Conservation (phyloP, 1,139 yeast species). For the Candida albicans region DNA sequence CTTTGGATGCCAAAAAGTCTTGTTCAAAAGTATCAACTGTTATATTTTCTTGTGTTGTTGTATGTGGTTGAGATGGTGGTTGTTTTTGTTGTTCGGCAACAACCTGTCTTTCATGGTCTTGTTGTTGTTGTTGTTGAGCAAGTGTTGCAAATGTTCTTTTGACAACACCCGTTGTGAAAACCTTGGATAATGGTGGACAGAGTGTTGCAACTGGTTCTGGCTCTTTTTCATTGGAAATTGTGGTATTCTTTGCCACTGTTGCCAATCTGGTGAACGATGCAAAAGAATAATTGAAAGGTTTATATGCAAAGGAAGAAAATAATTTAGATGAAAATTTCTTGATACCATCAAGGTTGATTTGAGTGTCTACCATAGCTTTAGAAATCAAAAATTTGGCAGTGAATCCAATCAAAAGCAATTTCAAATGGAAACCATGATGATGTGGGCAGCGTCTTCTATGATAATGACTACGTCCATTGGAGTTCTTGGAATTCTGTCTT, state of each 20-base stretch:
- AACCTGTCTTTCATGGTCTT: background rate
- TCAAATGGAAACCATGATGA: constrained; percentile 7
- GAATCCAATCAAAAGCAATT: constrained; percentile 12
- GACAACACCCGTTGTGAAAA: constrained; percentile 8
- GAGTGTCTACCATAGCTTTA: constrained; percentile 12
- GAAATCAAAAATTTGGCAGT: constrained; percentile 15
- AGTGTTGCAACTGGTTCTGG: background rate
- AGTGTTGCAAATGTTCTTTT: constrained; percentile 9
- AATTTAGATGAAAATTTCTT: constrained; percentile 10
- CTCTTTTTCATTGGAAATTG: background rate
- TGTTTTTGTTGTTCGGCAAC: background rate
- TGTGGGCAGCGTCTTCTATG: background rate
- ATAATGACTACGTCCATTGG: background rate
- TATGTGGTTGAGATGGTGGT: background rate
- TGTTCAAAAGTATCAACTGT: constrained; percentile 20
- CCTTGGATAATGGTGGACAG: constrained; percentile 2
- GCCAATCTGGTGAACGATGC: constrained; percentile 1
- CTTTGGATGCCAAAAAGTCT: constrained; percentile 25
- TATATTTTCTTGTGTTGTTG: background rate
- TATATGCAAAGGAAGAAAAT: constrained; percentile 9
- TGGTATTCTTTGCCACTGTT: constrained; percentile 1
- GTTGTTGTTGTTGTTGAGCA: constrained; percentile 5
- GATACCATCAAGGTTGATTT: constrained; percentile 10
- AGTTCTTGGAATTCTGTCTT: background rate
- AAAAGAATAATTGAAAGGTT: constrained; percentile 4